Conservation (phyloP, 768 basidiomycete species). For the Tulasnella calospora region DNA sequence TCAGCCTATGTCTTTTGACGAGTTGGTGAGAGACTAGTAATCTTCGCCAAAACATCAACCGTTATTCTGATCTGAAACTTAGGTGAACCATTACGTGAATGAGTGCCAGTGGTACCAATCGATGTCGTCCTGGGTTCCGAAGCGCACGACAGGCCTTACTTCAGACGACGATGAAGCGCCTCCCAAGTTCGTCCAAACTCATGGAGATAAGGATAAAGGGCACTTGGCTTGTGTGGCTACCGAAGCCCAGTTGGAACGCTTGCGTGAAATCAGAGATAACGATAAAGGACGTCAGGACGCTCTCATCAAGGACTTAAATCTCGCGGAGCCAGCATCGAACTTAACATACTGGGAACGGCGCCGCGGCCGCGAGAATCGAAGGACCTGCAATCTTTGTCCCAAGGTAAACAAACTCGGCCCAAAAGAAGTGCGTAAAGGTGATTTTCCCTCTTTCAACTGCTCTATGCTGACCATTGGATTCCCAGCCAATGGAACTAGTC, state of each 20-base stretch:
- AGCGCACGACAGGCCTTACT: not conserved
- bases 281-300: not conserved
- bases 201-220: not conserved
- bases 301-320: not conserved
- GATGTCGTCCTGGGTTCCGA: not conserved
- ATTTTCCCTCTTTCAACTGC: not conserved
- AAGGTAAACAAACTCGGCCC: not conserved
- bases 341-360: too few relatives aligned
- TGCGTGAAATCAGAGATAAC: not conserved
- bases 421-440: not conserved
- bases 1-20: not conserved
- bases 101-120: not conserved
- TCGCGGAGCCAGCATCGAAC: not conserved
- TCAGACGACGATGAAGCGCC: not conserved
- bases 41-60: not conserved
- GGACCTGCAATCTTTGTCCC: not conserved
- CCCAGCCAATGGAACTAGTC: not conserved
- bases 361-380: not conserved
- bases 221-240: not conserved
- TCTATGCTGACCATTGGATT: not conserved
- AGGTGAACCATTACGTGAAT: not conserved
- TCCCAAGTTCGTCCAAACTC: not conserved
- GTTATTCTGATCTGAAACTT: not conserved
- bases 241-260: not conserved
- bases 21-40: not conserved